Conservation (phyloP, 2,329 filamentous ascomycete species). For the Colletotrichum gloeosporioides region DNA sequence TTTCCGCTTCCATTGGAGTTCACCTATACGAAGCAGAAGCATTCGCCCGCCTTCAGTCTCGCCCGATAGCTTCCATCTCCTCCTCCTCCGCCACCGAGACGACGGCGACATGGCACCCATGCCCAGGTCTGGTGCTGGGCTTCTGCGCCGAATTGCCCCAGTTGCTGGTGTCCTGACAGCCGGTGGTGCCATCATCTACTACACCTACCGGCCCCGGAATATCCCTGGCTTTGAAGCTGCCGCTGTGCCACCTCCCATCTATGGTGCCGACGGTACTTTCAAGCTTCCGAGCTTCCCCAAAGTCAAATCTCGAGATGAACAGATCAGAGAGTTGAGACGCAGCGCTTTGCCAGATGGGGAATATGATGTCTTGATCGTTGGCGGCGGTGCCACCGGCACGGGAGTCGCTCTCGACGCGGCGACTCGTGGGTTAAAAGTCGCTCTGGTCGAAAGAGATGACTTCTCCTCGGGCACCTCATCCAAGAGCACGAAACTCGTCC, state of each 20-base stretch:
- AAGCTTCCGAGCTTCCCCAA: conserved; percentile 70
- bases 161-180: conserved; percentile 46
- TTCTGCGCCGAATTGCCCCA: conserved; percentile 48
- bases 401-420: conserved; percentile 76
- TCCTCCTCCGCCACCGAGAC: not conserved
- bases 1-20: not conserved
- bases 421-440: conserved; percentile 74
- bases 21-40: not conserved
- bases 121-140: not conserved
- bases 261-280: conserved; percentile 72
- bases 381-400: conserved; percentile 73
- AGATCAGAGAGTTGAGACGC: conserved; percentile 65
- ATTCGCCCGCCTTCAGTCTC: not conserved
- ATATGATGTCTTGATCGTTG: conserved; percentile 75
- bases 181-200: conserved; percentile 51
- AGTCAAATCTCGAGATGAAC: conserved; percentile 66
- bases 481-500: conserved; percentile 80
- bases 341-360: conserved; percentile 47
- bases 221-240: conserved; percentile 74
- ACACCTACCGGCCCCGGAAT: conserved; percentile 71
- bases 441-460: conserved; percentile 74
- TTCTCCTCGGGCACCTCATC: conserved; percentile 76
- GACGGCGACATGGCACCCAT: not conserved
- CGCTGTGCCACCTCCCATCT: conserved; percentile 73
- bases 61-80: not conserved